phyloP scores from a whole-genome alignment of 768 basidiomycete species.

The Podaxis carcinomalis region DNA sequence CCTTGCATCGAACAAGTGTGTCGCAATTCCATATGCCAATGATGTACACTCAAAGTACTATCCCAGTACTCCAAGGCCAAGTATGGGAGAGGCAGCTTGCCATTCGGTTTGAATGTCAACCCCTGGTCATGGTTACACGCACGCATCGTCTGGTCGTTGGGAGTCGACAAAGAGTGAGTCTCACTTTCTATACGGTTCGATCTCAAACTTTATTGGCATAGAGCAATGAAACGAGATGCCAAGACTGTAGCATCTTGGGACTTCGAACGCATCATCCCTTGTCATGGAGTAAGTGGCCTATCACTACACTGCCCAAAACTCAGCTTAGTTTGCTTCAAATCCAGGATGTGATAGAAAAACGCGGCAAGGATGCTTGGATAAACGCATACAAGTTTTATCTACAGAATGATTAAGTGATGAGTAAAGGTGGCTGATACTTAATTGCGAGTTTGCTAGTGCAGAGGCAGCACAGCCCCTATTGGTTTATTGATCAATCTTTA shows the following conservation, averaged over 20 bases:
- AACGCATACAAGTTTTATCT: constrained; percentile 32
- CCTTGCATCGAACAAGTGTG: constrained; percentile 71
- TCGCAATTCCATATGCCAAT: not conserved
- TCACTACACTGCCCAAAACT: not conserved
- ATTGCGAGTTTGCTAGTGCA: too few relatives aligned
- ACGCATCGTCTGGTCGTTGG: constrained; percentile 27
- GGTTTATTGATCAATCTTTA: too few relatives aligned
- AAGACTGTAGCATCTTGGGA: constrained; percentile 69
- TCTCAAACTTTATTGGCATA: constrained; percentile 13
- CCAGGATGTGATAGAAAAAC: constrained; percentile 58
- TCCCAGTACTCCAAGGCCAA: constrained; percentile 38
- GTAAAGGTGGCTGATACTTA: not conserved
- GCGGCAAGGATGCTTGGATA: constrained; percentile 53
- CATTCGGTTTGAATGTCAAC: constrained; percentile 25
- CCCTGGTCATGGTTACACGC: constrained; percentile 33
- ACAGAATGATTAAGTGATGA: not conserved
- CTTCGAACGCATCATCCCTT: constrained; percentile 71
- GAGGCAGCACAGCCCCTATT: too few relatives aligned
- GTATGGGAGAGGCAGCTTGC: constrained; percentile 12
- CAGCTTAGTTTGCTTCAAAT: not conserved
- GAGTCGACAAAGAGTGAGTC: constrained; percentile 36
- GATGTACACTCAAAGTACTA: not conserved
- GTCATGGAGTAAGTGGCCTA: constrained; percentile 43
- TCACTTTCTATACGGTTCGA: not conserved
- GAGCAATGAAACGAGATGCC: constrained; percentile 59